Evolutionary conservation across 176 grass and related monocot genomes (phyloP).

Genomic region (Oryza punctata): DNA sequence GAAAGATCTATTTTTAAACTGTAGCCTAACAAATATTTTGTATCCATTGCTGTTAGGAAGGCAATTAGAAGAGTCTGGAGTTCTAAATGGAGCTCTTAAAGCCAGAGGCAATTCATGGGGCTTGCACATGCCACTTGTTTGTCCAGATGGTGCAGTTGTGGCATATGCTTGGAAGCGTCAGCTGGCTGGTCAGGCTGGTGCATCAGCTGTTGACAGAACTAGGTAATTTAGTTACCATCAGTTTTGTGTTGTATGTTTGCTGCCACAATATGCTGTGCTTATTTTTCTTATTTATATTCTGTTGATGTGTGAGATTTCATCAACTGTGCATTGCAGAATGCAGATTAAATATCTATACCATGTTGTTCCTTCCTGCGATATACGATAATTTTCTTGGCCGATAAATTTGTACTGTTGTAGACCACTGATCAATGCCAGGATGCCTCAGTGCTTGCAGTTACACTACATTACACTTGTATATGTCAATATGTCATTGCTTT

Average conservation of each 20-base stretch:
- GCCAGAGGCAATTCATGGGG: conserved; percentile 95
- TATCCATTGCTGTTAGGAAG: conserved; percentile 57
- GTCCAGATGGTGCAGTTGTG: conserved; percentile 97
- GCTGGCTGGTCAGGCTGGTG: conserved; percentile 96
- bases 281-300: conserved; percentile 9
- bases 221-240: conserved; percentile 49
- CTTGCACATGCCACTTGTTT: conserved; percentile 99
- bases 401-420: conserved; percentile 1
- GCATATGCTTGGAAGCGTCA: conserved; percentile 99
- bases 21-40: conserved; percentile 14
- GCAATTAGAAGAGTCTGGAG: conserved; percentile 90
- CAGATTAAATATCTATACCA: conserved; percentile 6
- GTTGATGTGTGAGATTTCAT: not conserved
- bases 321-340: not conserved
- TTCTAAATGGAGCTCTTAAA: conserved; percentile 80
- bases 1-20: not conserved
- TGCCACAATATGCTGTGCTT: not conserved
- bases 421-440: not conserved
- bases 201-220: conserved; percentile 98
- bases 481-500: not conserved
- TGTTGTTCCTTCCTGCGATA: conserved; percentile 11
- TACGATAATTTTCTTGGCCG: not conserved
- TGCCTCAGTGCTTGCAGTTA: not conserved
- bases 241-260: conserved; percentile 29
- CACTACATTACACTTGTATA: not conserved